Conservation (phyloP, 2,329 filamentous ascomycete genomes). For the Trichoderma breve region DNA sequence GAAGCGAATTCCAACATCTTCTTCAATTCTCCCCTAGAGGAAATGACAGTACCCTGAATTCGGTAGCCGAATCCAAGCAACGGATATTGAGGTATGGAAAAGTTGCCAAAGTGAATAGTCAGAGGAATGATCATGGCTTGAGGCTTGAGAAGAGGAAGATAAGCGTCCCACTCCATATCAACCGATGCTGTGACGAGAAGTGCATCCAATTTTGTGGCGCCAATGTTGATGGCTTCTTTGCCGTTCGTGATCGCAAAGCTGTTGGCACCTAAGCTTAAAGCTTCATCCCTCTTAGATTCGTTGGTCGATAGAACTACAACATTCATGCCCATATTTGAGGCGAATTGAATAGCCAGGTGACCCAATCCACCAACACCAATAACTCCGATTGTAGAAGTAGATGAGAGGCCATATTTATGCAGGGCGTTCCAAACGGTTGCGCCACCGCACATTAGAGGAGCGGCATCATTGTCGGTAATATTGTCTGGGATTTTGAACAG, state of each 20-base stretch:
- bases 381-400: neutral
- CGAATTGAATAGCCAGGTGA: neutral
- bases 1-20: neutral
- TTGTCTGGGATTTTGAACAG: neutral
- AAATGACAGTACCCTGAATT: neutral
- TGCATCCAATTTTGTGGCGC: neutral
- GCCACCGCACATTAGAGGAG: neutral
- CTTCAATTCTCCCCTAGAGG: neutral
- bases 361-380: neutral
- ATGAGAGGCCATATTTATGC: neutral
- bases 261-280: neutral
- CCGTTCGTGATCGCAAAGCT: neutral
- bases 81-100: neutral
- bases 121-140: neutral
- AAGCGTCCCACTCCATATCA: neutral
- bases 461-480: neutral
- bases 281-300: neutral
- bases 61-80: neutral
- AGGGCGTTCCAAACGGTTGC: neutral
- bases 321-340: neutral
- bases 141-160: neutral
- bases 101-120: neutral
- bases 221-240: neutral
- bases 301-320: neutral
- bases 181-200: neutral